These are phyloP conservation scores for Cercospora brassicicola DNA, from an alignment of 2,329 filamentous ascomycete genomes.

Conservation along the genomic window DNA sequence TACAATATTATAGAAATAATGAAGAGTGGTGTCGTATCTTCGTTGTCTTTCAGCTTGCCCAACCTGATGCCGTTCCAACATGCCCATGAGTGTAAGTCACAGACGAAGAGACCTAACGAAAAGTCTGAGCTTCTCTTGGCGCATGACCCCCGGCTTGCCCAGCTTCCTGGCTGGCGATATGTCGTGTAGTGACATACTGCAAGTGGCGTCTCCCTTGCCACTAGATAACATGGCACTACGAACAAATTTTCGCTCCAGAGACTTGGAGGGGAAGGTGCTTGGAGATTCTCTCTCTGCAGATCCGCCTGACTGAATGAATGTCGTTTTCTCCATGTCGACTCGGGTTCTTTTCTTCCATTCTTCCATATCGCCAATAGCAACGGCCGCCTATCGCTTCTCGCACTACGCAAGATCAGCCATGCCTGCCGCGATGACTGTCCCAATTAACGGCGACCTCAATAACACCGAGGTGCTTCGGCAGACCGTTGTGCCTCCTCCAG, in stretches of 20 bases:
- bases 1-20: constrained; percentile 4
- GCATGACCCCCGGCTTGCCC: neutral
- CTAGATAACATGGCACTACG: neutral
- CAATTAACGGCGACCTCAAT: constrained; percentile 31
- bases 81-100: no score
- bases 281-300: neutral
- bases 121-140: neutral
- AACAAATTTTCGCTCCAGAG: neutral
- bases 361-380: neutral
- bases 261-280: neutral
- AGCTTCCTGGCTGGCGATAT: neutral
- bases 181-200: neutral
- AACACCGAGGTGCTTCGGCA: constrained; percentile 28
- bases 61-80: neutral
- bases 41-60: neutral
- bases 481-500: constrained; percentile 14
- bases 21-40: neutral
- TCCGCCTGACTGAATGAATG: neutral
- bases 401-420: neutral
- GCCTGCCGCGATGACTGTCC: neutral
- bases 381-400: neutral
- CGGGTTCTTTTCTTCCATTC: neutral
- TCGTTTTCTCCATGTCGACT: neutral
- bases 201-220: neutral
- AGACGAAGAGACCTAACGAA: neutral